Evolutionary conservation across 768 basidiomycete species (phyloP).

Genomic region (Gloeophyllum trabeum): DNA sequence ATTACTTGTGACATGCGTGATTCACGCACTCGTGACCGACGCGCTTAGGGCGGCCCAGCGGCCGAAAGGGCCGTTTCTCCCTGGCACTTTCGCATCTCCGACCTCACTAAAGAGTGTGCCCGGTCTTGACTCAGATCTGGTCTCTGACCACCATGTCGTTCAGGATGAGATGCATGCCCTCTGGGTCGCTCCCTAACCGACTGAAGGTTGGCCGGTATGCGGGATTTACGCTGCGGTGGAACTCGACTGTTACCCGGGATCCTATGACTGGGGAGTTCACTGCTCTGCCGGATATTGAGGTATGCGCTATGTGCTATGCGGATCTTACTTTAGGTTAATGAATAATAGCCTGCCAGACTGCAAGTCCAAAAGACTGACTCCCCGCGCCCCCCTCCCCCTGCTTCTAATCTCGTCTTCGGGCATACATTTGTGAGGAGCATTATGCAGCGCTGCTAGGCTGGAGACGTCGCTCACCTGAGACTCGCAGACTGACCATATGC

Average conservation of each 20-base stretch:
- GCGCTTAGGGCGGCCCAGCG: no score
- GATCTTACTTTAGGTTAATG: not conserved
- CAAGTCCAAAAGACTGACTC: slow-evolving; percentile 33
- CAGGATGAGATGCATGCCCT: no score
- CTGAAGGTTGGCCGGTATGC: no score
- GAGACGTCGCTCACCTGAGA: slow-evolving; percentile 7
- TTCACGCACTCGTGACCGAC: no score
- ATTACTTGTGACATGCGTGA: no score
- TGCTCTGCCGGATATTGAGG: slow-evolving; percentile 41
- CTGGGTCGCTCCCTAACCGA: no score
- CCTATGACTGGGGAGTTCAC: slow-evolving; percentile 41
- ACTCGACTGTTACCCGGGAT: slow-evolving; percentile 18
- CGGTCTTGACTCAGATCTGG: no score
- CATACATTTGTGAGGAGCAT: slow-evolving; percentile 61
- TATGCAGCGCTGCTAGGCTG: slow-evolving; percentile 2
- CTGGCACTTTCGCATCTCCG: no score
- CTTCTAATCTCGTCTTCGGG: slow-evolving; percentile 70
- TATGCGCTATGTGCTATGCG: slow-evolving; percentile 14
- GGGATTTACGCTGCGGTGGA: no score
- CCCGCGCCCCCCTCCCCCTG: slow-evolving; percentile 53
- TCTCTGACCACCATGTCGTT: no score
- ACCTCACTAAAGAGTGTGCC: no score
- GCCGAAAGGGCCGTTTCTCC: no score
- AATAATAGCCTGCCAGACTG: slow-evolving; percentile 37
- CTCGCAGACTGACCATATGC: slow-evolving; percentile 81